These are phyloP conservation scores for Pythium angustatum DNA, from an alignment of 352 stramenopile species.

Conservation along the genomic window DNA sequence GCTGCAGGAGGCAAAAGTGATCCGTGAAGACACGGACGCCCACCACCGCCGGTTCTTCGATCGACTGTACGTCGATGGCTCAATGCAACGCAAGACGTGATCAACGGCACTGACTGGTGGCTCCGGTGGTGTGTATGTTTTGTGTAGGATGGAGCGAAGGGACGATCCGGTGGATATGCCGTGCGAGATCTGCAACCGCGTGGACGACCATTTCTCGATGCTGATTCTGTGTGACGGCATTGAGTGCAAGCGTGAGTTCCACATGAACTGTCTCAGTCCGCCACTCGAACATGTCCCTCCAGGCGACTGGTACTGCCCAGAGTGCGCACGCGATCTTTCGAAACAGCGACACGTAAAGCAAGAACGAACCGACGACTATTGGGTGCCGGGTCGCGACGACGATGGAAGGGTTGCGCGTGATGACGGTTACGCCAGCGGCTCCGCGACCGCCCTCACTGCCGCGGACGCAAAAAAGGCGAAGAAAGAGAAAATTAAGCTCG, in stretches of 20 bases:
- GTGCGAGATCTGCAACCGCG: slow-evolving; percentile 81
- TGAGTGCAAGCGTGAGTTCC: slow-evolving; percentile 82
- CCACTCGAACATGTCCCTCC: slow-evolving; percentile 60
- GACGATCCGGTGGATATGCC: slow-evolving; percentile 71
- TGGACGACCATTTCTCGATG: slow-evolving; percentile 79
- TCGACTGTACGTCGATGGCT: slow-evolving; percentile 67
- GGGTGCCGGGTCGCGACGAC: slow-evolving; percentile 12
- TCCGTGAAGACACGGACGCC: slow-evolving; percentile 61
- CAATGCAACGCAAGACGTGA: too few species aligned
- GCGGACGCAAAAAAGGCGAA: slow-evolving; percentile 42
- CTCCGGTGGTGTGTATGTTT: too few species aligned
- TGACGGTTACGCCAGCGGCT: slow-evolving; percentile 4
- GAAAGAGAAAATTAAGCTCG: slow-evolving; percentile 60
- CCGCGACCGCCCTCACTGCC: not conserved
- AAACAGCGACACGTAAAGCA: slow-evolving; percentile 31
- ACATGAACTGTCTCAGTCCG: slow-evolving; percentile 82
- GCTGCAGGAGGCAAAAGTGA: slow-evolving; percentile 70
- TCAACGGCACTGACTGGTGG: too few species aligned
- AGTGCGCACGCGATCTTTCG: slow-evolving; percentile 51
- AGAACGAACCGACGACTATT: slow-evolving; percentile 18
- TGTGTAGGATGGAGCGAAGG: slow-evolving; percentile 64
- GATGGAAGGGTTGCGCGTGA: slow-evolving; percentile 7
- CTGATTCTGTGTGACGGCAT: slow-evolving; percentile 85
- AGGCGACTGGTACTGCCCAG: slow-evolving; percentile 80
- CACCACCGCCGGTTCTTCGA: slow-evolving; percentile 68